A percentile compares a stretch with the other conserved stretches of the same genome.
Evolutionary conservation across 805 yeast genomes (phyloP).

Genomic region (Schwanniomyces polymorphus): DNA sequence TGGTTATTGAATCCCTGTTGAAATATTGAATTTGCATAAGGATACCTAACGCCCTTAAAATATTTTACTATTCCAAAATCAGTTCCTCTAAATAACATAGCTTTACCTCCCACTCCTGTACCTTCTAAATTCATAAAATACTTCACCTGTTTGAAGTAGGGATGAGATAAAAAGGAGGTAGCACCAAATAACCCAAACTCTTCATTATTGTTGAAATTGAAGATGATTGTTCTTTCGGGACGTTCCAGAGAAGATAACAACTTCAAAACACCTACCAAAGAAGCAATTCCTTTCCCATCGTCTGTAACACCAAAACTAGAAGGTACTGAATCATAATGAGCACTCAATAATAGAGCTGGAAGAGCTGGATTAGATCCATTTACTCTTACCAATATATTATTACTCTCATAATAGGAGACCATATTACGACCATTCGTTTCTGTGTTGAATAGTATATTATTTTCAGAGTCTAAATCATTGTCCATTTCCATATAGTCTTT

Average conservation of each 20-base stretch:
- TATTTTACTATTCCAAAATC: constrained; percentile 69
- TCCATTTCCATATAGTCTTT: constrained; percentile 34
- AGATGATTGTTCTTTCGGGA: constrained; percentile 71
- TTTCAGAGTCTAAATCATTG: constrained; percentile 41
- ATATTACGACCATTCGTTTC: constrained; percentile 49
- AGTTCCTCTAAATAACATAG: constrained; percentile 80
- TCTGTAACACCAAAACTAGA: constrained; percentile 87
- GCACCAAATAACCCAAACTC: constrained; percentile 90
- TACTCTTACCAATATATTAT: constrained; percentile 75
- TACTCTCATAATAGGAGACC: constrained; percentile 76
- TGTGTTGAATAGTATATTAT: constrained; percentile 51
- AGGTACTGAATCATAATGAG: constrained; percentile 90
- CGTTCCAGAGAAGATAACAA: constrained; percentile 42
- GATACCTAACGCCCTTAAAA: constrained; percentile 55
- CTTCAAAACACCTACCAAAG: constrained; percentile 69
- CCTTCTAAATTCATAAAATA: constrained; percentile 86
- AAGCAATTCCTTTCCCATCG: constrained; percentile 86
- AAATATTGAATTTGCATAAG: constrained; percentile 77
- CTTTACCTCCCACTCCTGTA: constrained; percentile 88
- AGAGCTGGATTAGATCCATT: constrained; percentile 59
- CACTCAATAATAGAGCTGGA: constrained; percentile 73
- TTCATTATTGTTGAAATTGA: constrained; percentile 88
- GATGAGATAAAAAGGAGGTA: constrained; percentile 65
- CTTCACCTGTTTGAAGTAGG: constrained; percentile 62
- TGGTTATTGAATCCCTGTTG: constrained; percentile 83